Evolutionary conservation across 169 alveolate genomes (phyloP), one percentile per base, ranked within the genome.

Genomic region (Plasmodium falciparum): DNA sequence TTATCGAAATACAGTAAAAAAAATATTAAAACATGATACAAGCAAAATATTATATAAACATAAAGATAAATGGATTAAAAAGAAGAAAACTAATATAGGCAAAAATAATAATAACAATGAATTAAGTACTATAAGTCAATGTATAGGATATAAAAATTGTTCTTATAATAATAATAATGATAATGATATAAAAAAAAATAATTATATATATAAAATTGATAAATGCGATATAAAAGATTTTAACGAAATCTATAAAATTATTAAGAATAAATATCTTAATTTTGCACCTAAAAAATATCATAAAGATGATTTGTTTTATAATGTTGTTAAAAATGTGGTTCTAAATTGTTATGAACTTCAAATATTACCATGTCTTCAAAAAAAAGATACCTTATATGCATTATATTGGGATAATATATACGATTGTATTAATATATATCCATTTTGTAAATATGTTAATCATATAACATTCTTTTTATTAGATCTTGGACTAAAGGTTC

Each of bases 331-430:
- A 56, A 33, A 69, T 83, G 85, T 69, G 20, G 69, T 83, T 71
- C 17, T 70, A 39, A 54, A 83, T 83, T 83, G 91, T 47, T 9
- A 45, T 29, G 91, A 83, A 83, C 91, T 83, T 67, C 63, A 83
- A 58, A 83, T 83, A 39, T 83, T 83, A 63, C 91, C 91, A 15
- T 67, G 91, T 63, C 78, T 83, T 15, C 52, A 83, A 73, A 83
- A 83, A 62, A 71, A 24, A 26, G 91, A 83, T 45, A 58, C 20
- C 4, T 47, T 83, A 45, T 83, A 83, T 63, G 43, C 73, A 11
- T 54, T 83, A 6, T 70, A 52, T 62, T 83, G 91, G 91, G 45
- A 22, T 9, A 67, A 29, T 24, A 83, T 83, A 58, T 0, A 83
- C 8, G 62, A 58, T 22, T 67, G 74, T 62, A 45, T 83, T 47